Conservation (phyloP, 1,284 basidiomycete genomes). For the Rhodofomes roseus region DNA sequence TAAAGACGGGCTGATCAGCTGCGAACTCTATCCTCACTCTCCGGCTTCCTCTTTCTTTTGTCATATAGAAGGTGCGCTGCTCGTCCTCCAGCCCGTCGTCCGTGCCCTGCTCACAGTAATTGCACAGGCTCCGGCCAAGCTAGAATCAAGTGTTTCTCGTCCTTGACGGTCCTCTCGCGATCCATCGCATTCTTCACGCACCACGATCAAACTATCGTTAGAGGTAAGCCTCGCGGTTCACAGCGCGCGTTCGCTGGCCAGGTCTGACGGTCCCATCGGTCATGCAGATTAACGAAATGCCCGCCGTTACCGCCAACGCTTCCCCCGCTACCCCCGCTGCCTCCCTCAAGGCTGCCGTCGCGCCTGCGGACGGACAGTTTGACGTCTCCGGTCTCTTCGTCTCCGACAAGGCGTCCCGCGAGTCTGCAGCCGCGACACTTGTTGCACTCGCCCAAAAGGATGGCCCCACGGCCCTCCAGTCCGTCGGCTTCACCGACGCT, state of each 20-base stretch:
- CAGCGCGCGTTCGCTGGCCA: slow-evolving; percentile 3
- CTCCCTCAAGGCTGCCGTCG: slow-evolving; percentile 60
- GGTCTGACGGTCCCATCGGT: slow-evolving; percentile 19
- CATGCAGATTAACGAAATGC: slow-evolving; percentile 60
- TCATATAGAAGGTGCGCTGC: slow-evolving; percentile 47
- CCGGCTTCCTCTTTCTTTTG: slow-evolving; percentile 28
- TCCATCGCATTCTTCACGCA: slow-evolving; percentile 27
- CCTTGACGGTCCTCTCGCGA: slow-evolving; percentile 36
- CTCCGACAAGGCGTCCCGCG: slow-evolving; percentile 72
- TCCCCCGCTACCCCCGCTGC: slow-evolving; percentile 49
- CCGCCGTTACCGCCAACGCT: slow-evolving; percentile 57
- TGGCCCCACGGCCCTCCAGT: slow-evolving; percentile 78
- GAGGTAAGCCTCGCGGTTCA: slow-evolving; percentile 21
- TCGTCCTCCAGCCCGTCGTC: slow-evolving; percentile 4
- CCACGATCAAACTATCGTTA: slow-evolving; percentile 23
- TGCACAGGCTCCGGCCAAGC: slow-evolving; percentile 24
- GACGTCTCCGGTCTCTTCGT: slow-evolving; percentile 67
- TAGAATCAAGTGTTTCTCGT: slow-evolving; percentile 36
- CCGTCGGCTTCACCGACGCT: slow-evolving; percentile 78
- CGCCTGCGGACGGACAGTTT: slow-evolving; percentile 51
- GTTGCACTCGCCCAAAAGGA: slow-evolving; percentile 79
- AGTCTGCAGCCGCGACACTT: slow-evolving; percentile 68
- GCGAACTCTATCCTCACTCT: slow-evolving; percentile 25
- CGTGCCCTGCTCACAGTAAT: slow-evolving; percentile 10
- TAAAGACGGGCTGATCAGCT: slow-evolving; percentile 17